Evolutionary conservation across 1,139 yeast genomes (phyloP), one percentile per base, ranked within the genome.

Genomic region (Yamadazyma trypodendri): DNA sequence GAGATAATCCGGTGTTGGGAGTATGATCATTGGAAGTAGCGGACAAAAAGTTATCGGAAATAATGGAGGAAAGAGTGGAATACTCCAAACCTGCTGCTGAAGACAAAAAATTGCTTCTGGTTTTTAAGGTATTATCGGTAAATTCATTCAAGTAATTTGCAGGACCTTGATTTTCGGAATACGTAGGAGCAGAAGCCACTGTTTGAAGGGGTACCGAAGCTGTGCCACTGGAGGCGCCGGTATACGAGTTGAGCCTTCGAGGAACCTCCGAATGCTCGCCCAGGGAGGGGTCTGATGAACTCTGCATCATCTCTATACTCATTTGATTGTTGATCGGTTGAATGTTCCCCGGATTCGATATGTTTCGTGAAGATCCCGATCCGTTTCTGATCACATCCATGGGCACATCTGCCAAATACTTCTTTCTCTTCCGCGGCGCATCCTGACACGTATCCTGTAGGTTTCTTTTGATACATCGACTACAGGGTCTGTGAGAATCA

Each of bases 371-470:
- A 3, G 29, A 15, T 27, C 29, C 29, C 8, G 29, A 27, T 23
- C 23, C 31, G 14, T n/a, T 12, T 13, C 31, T 17, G 7, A 32
- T 13, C 6, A 22, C 24, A 14, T 24, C 35, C 25, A 36, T 24
- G 6, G 82, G 78, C 0, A 75, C 73, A 46, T 79, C 88, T 23
- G 72, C 70, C 37, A 90, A 61, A 50, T 90, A 90, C 56, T 90
- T 90, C 57, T 88, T 87, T 49, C 78, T 71, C 62, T 90, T 90
- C 35, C 97, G 65, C 1, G 94, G 94, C 4, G 96, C 96, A 64
- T 90, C 97, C 34, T 80, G 79, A 62, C 98, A 90, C 0, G 86
- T 70, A n/a, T 65, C 73, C 3, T 72, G 78, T 21, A 88, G 63
- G 0, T 92, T 92, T 49, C 89, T 68, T 32, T 70, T 72, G 6